phyloP scores from a whole-genome alignment of 306 rosid genomes.

The Lathyrus oleraceus region DNA sequence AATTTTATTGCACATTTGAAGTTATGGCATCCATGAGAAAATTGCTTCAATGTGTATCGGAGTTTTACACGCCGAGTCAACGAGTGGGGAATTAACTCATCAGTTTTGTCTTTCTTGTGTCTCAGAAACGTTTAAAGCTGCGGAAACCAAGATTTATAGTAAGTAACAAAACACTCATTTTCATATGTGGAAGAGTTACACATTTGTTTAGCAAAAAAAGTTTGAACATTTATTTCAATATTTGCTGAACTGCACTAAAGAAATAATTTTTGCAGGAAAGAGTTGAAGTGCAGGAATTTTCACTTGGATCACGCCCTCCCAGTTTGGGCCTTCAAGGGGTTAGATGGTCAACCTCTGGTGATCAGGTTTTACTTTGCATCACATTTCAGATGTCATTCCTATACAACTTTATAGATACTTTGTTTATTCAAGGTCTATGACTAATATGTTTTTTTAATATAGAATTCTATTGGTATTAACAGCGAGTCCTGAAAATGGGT shows the following conservation, averaged over 20 bases:
- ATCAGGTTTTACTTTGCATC: constrained; percentile 69
- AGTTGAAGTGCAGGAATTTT: constrained; percentile 70
- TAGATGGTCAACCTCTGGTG: constrained; percentile 72
- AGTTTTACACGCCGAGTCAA: neutral
- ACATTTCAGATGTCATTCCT: constrained; percentile 28
- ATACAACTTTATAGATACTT: neutral
- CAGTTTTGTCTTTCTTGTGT: constrained; percentile 30
- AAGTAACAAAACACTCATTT: constrained; percentile 42
- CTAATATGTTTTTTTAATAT: constrained; percentile 18
- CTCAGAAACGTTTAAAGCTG: constrained; percentile 77
- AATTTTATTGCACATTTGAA: neutral
- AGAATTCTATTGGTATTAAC: constrained; percentile 41
- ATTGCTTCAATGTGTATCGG: neutral
- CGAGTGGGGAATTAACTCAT: constrained; percentile 7
- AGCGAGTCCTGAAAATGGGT: constrained; percentile 76
- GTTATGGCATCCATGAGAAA: neutral
- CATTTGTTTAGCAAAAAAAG: neutral
- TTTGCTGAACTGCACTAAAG: constrained; percentile 17
- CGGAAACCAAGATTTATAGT: constrained; percentile 72
- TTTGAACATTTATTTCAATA: neutral
- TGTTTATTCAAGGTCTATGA: constrained; percentile 20
- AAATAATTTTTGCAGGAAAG: constrained; percentile 58
- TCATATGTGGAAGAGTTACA: constrained; percentile 18
- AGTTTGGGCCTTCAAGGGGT: constrained; percentile 83
- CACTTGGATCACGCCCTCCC: constrained; percentile 88